Conservation (phyloP, 139 green algal species). For the Volvox reticuliferus region DNA sequence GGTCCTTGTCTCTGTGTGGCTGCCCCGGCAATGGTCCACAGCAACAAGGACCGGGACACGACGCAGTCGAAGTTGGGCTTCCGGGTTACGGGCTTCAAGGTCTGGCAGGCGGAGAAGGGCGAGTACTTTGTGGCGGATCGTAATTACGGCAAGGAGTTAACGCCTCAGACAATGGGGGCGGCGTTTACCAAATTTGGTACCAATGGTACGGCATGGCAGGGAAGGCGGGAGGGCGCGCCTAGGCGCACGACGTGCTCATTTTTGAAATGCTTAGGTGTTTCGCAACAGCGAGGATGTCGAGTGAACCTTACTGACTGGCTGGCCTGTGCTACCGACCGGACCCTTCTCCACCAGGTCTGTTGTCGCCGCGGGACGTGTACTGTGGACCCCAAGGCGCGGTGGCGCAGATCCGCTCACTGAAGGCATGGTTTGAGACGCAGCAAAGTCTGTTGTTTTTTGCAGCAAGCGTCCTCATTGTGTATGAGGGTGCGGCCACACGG, state of each 20-base stretch:
- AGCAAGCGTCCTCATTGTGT: constrained; percentile 83
- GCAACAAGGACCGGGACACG: constrained; percentile 81
- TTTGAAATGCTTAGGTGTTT: too few species aligned
- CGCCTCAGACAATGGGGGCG: constrained; percentile 64
- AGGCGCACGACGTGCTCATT: too few species aligned
- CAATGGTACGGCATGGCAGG: constrained; percentile 65
- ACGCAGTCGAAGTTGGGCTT: constrained; percentile 84
- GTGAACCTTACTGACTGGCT: neutral
- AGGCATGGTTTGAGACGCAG: constrained; percentile 79
- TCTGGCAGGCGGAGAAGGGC: constrained; percentile 65
- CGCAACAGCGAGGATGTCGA: too few species aligned
- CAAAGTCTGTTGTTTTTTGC: constrained; percentile 84
- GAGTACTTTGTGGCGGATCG: constrained; percentile 66
- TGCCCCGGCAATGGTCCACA: constrained; percentile 16
- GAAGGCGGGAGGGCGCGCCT: too few species aligned
- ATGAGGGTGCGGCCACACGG: constrained; percentile 77
- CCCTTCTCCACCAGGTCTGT: constrained; percentile 11
- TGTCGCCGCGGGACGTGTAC: constrained; percentile 71
- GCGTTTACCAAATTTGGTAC: constrained; percentile 79
- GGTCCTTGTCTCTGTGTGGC: neutral
- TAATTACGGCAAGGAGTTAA: constrained; percentile 85
- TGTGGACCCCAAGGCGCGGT: constrained; percentile 58
- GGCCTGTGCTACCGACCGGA: neutral
- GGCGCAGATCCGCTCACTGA: constrained; percentile 72
- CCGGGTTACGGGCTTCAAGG: constrained; percentile 87